phyloP scores from a whole-genome alignment of 306 rosid species.

The Prunus davidiana region DNA sequence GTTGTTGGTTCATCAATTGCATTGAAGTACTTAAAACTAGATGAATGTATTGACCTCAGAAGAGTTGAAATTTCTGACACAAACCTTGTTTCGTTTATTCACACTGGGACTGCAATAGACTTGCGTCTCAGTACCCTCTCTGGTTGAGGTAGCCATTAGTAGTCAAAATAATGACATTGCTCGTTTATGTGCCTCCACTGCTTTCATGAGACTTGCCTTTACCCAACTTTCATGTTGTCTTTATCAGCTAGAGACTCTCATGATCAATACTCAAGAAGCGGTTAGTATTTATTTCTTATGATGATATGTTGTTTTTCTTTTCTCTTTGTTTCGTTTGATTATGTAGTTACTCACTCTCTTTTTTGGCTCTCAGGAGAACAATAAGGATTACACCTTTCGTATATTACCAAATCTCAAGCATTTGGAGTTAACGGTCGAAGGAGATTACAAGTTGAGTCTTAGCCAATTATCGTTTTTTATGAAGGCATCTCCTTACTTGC shows the following conservation, averaged over 20 bases:
- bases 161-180: no score
- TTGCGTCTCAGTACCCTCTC: not conserved
- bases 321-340: no score
- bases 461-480: not conserved
- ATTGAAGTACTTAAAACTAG: not conserved
- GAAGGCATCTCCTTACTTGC: not conserved
- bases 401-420: not conserved
- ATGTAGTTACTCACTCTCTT: not conserved
- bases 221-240: not conserved
- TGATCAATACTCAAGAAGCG: not conserved
- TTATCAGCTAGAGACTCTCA: not conserved
- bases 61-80: not conserved
- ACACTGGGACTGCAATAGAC: not conserved
- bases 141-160: not conserved
- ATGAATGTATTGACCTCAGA: not conserved
- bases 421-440: not conserved
- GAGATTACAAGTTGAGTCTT: not conserved
- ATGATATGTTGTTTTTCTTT: no score
- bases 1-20: not conserved
- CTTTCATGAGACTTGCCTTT: not conserved
- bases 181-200: no score
- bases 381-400: not conserved
- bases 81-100: not conserved
- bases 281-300: not conserved
- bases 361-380: not conserved